A percentile compares a stretch with the other conserved stretches of the same genome.
phyloP scores from a whole-genome alignment of 345 rosid genomes.

The Populus simonii region DNA sequence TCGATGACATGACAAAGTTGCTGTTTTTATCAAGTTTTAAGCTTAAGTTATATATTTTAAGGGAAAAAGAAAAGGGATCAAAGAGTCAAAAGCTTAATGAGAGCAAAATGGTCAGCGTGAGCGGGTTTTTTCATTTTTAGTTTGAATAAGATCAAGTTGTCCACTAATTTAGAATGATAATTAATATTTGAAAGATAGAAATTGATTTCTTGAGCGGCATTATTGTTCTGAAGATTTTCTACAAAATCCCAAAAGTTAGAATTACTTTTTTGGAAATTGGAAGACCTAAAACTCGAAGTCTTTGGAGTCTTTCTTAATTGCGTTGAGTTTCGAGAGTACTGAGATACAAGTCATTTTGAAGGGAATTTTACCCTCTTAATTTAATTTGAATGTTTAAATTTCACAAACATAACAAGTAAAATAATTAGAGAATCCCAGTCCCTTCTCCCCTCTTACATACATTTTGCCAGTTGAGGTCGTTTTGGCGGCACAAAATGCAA shows the following conservation, averaged over 20 bases:
- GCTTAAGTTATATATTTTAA: too few relatives aligned
- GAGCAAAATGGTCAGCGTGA: too few relatives aligned
- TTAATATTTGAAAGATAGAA: background rate
- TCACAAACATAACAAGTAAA: background rate
- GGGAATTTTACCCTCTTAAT: background rate
- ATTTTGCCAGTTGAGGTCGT: too few relatives aligned
- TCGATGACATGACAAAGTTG: conserved; percentile 2
- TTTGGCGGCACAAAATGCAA: too few relatives aligned
- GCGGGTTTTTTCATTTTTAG: background rate
- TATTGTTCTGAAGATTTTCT: conserved; percentile 4
- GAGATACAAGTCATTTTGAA: too few relatives aligned
- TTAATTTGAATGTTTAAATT: background rate
- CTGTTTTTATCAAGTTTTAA: background rate
- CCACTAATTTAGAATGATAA: conserved; percentile 9
- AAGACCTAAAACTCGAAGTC: too few relatives aligned
- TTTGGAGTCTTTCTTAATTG: too few relatives aligned
- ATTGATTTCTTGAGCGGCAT: background rate
- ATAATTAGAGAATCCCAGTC: too few relatives aligned
- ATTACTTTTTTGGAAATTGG: too few relatives aligned
- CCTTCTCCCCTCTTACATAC: too few relatives aligned
- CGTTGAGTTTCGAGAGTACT: too few relatives aligned
- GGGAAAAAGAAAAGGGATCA: background rate
- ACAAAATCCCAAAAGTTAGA: too few relatives aligned
- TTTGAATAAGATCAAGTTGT: conserved; percentile 3
- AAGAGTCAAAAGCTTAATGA: background rate